phyloP scores from a whole-genome alignment of 1,284 basidiomycete species.

The Puccinia polysora region DNA sequence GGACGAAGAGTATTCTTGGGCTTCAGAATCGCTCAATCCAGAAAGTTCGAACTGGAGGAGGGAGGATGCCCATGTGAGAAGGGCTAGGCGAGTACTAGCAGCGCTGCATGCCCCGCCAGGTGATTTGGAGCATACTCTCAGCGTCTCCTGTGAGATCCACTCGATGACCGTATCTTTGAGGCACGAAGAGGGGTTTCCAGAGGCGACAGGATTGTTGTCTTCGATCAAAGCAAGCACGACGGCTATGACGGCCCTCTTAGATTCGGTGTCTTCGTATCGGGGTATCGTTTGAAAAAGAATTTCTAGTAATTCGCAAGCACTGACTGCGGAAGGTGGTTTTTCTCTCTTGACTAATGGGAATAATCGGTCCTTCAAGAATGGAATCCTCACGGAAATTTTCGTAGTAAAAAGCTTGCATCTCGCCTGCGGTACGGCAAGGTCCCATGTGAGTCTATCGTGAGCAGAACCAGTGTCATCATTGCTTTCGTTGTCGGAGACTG shows the following conservation, averaged over 20 bases:
- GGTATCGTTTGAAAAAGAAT: slow-evolving; percentile 42
- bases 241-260: slow-evolving; percentile 32
- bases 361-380: slow-evolving; percentile 32
- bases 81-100: slow-evolving; percentile 36
- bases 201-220: slow-evolving; percentile 10
- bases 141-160: slow-evolving; percentile 39
- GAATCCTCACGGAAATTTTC: slow-evolving; percentile 37
- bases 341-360: slow-evolving; percentile 15
- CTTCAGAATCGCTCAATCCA: background rate
- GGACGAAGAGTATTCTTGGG: background rate
- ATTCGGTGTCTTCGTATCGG: slow-evolving; percentile 40
- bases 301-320: slow-evolving; percentile 32
- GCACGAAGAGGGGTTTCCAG: background rate
- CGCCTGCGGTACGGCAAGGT: slow-evolving; percentile 7
- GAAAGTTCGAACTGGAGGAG: slow-evolving; percentile 20
- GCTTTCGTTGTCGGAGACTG: slow-evolving; percentile 18
- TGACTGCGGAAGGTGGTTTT: background rate
- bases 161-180: slow-evolving; percentile 32
- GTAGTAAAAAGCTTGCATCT: slow-evolving; percentile 37
- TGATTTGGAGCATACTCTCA: slow-evolving; percentile 23
- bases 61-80: slow-evolving; percentile 34
- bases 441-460: slow-evolving; percentile 26
- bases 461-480: slow-evolving; percentile 1
- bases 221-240: slow-evolving; percentile 29
- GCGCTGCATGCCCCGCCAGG: slow-evolving; percentile 17